phyloP scores from a whole-genome alignment of 31 red algal genomes.

The Odonthalia washingtoniensis region DNA sequence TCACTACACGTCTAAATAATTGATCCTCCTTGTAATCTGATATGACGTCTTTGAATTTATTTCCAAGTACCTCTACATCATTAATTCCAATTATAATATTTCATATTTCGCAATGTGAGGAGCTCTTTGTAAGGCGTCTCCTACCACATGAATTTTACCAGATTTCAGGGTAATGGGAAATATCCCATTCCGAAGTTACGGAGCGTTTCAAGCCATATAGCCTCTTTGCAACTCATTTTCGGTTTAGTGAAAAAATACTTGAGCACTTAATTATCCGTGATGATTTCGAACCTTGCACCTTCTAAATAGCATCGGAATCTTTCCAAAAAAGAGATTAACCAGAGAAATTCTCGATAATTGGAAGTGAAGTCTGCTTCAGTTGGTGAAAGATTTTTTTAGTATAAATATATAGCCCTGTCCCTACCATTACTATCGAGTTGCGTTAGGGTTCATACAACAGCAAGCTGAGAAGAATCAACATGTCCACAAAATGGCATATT shows the following conservation, averaged over 20 bases:
- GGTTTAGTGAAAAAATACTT: conserved; percentile 28
- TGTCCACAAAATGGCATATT: conserved; percentile 16
- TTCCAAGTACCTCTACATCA: conserved; percentile 19
- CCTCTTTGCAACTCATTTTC: conserved; percentile 13
- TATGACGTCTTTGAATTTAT: conserved; percentile 5
- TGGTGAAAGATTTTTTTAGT: conserved; percentile 16
- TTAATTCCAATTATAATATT: neutral
- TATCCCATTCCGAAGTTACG: conserved; percentile 24
- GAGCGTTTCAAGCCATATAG: conserved; percentile 2
- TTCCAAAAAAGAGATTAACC: conserved; percentile 21
- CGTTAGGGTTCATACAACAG: conserved; percentile 17
- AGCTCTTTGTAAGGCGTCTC: conserved; percentile 1
- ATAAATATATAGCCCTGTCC: conserved; percentile 6
- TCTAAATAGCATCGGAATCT: conserved; percentile 38
- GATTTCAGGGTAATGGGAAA: conserved; percentile 32
- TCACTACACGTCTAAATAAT: conserved; percentile 12
- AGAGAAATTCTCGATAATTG: conserved; percentile 14
- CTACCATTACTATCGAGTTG: conserved; percentile 16
- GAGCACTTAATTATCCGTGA: conserved; percentile 33
- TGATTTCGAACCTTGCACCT: conserved; percentile 27
- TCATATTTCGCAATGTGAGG: neutral
- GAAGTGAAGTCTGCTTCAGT: conserved; percentile 2
- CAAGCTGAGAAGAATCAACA: conserved; percentile 1
- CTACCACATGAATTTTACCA: conserved; percentile 33
- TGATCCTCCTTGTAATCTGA: conserved; percentile 18